Base-by-base conservation (phyloP, 805 yeast genomes). In the Kazachstania viticola region DNA sequence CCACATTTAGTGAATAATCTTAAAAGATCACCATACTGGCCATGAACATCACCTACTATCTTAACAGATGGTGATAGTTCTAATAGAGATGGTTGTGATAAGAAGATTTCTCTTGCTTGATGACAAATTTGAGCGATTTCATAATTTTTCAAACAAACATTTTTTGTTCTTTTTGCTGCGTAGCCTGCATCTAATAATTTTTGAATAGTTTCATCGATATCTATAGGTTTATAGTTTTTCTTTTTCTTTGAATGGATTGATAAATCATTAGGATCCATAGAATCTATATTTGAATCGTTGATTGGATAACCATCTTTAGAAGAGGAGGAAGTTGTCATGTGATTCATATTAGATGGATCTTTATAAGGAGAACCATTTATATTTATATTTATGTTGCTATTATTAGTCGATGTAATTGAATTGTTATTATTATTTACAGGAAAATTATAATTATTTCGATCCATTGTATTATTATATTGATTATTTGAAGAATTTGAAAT, bases 1-100 rank as follows among this genome's bases (percentile, higher is more conserved):
- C 98, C 98, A 62, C 97, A 87, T 62, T 85, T 79, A 35, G 94
- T 84, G 59, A 91, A 84, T 37, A 91, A 69, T 43, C 98, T 72
- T 42, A 91, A 73, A 40, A 91, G 65, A 59, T 91, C 98, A 31
- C 81, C 80, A 54, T 79, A 91, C 58, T 91, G 98, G 19, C 98
- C 98, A 58, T 91, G 98, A 19, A 91, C 94, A 54, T 91, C 98
- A 27, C 91, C 91, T 5, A 80, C 88, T 36, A 81, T 71, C 51
- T 81, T 81, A 3, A 80, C 88, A 0, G 91, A 87, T 1, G 91
- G 58, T 15, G 82, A 73, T 38, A 88, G 65, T 55, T 91, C 97
- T 36, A 88, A 64, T 32, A 88, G 60, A 4, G 95, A 71, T 5
- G 98, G 98, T 55, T 91, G 97, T 33, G 81, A 71, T 35, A 91